These are phyloP conservation scores for Geotrichum fermentans DNA, from an alignment of 1,139 yeast species.

Conservation along the genomic window DNA sequence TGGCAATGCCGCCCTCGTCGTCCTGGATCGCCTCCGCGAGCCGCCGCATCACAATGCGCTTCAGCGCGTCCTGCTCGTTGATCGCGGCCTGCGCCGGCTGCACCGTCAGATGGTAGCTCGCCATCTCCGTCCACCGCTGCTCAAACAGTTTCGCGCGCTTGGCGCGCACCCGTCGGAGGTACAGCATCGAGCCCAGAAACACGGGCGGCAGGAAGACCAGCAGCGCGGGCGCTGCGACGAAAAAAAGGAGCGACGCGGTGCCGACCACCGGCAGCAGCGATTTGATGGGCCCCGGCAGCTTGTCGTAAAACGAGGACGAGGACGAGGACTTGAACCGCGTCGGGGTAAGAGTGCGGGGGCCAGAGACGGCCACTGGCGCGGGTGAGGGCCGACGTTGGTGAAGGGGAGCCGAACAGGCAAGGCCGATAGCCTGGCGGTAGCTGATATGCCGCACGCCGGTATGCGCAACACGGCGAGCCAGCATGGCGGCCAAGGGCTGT, in stretches of 20 bases:
- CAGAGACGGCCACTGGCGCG: too few relatives aligned
- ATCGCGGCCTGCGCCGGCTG: slow-evolving; percentile 22
- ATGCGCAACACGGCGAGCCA: too few relatives aligned
- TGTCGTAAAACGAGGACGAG: slow-evolving; percentile 4
- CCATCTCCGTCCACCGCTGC: slow-evolving; percentile 32
- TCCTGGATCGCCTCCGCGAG: slow-evolving; percentile 27
- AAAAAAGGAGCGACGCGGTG: slow-evolving; percentile 21
- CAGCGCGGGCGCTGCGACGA: slow-evolving; percentile 28
- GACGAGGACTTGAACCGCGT: too few relatives aligned
- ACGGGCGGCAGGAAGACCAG: slow-evolving; percentile 28
- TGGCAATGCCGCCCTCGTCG: slow-evolving; percentile 28
- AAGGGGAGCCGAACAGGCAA: too few relatives aligned
- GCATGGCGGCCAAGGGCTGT: too few relatives aligned
- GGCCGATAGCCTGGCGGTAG: too few relatives aligned
- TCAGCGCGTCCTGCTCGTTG: slow-evolving; percentile 20
- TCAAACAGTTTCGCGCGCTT: slow-evolving; percentile 25
- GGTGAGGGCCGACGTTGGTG: too few relatives aligned
- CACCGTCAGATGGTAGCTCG: slow-evolving; percentile 27
- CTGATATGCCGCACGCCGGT: too few relatives aligned
- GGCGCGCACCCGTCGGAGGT: slow-evolving; percentile 23
- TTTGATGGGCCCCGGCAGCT: slow-evolving; percentile 17
- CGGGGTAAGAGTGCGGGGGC: too few relatives aligned
- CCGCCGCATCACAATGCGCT: slow-evolving; percentile 25
- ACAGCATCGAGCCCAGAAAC: slow-evolving; percentile 26
- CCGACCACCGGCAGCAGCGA: slow-evolving; percentile 19